Conservation (phyloP, 441 rosid genomes). For the Raphanus hybrid region DNA sequence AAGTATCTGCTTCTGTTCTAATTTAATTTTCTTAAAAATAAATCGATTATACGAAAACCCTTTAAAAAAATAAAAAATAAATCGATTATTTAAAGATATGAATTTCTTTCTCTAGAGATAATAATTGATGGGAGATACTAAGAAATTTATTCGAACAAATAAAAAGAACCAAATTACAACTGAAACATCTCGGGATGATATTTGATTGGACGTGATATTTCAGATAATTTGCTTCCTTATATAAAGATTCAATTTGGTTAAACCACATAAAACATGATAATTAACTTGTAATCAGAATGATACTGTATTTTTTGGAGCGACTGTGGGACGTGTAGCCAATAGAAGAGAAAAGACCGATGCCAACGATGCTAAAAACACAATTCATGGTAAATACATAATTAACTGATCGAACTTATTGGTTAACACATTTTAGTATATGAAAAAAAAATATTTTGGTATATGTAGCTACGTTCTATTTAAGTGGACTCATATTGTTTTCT, state of each 20-base stretch:
- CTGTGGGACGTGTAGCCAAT: conserved; percentile 6
- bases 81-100: background rate
- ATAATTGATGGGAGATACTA: background rate
- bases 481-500: background rate
- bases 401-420: background rate
- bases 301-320: background rate
- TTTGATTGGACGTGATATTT: background rate
- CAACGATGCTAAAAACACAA: background rate
- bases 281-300: conserved; percentile 5
- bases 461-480: background rate
- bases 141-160: background rate
- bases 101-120: background rate
- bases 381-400: background rate
- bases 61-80: background rate
- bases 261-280: background rate
- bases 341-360: background rate
- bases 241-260: background rate
- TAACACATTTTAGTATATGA: background rate
- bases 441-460: background rate
- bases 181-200: conserved; percentile 1
- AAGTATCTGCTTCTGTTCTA: background rate
- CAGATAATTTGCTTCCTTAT: background rate
- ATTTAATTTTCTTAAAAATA: background rate
- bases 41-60: background rate
- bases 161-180: background rate